These are phyloP conservation scores for Aspergillus eucalypticola DNA, from an alignment of 2,329 filamentous ascomycete species.

Conservation along the genomic window DNA sequence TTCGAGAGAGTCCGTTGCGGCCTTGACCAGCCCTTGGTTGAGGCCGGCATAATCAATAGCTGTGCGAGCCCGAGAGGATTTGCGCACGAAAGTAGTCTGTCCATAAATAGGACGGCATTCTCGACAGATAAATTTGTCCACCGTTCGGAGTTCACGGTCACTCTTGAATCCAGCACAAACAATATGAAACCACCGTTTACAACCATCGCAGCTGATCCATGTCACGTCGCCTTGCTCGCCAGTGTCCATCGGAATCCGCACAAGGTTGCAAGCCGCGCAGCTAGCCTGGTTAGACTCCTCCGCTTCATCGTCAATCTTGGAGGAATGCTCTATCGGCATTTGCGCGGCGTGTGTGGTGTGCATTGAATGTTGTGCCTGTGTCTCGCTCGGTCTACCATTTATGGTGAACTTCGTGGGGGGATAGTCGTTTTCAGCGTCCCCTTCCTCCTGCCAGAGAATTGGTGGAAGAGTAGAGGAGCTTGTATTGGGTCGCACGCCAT, in stretches of 20 bases:
- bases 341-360: slow-evolving; percentile 5
- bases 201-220: slow-evolving; percentile 70
- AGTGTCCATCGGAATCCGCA: slow-evolving; percentile 53
- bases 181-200: slow-evolving; percentile 69
- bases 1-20: slow-evolving; percentile 63
- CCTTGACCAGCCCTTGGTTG: slow-evolving; percentile 66
- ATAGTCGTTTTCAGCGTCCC: slow-evolving; percentile 15
- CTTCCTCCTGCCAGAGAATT: slow-evolving; percentile 36
- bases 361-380: not conserved
- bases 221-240: slow-evolving; percentile 56
- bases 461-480: slow-evolving; percentile 39
- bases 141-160: slow-evolving; percentile 63
- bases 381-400: slow-evolving; percentile 14
- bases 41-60: slow-evolving; percentile 69
- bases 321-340: slow-evolving; percentile 19
- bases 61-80: slow-evolving; percentile 64
- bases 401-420: slow-evolving; percentile 12
- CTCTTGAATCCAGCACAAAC: slow-evolving; percentile 67
- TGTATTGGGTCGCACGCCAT: slow-evolving; percentile 39
- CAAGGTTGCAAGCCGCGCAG: slow-evolving; percentile 60
- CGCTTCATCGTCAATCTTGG: slow-evolving; percentile 33
- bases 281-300: slow-evolving; percentile 43
- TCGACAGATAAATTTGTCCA: slow-evolving; percentile 68
- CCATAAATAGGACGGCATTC: slow-evolving; percentile 61
- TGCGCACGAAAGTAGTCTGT: slow-evolving; percentile 66